Percentiles rank a stretch among this genome's conserved stretches.
Conservation (phyloP, 805 yeast species). For the Saccharomycopsis sp. region DNA sequence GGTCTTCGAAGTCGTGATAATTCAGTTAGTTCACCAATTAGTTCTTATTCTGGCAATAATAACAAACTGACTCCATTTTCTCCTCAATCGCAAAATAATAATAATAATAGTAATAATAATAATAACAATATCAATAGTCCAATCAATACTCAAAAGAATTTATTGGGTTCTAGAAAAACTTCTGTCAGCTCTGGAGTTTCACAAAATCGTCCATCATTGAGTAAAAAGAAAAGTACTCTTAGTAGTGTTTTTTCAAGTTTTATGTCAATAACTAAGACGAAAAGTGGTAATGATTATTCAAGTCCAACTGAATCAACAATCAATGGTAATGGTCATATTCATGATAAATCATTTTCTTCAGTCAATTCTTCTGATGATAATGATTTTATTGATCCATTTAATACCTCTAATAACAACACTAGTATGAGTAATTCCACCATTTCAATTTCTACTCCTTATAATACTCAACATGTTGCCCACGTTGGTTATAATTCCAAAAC, state of each 20-base stretch:
- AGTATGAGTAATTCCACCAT: conserved; percentile 22
- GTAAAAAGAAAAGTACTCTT: conserved; percentile 15
- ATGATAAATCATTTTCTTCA: conserved; percentile 2
- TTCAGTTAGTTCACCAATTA: conserved; percentile 6
- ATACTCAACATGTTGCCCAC: conserved; percentile 83
- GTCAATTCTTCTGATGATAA: conserved; percentile 1
- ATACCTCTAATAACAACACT: conserved; percentile 23
- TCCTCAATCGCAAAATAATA: neutral
- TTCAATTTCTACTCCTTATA: conserved; percentile 84
- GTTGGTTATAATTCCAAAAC: conserved; percentile 80
- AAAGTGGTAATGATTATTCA: neutral
- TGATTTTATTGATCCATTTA: conserved; percentile 47
- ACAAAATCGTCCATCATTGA: conserved; percentile 7
- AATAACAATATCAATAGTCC: no score
- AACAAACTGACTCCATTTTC: conserved; percentile 7
- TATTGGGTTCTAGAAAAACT: conserved; percentile 5
- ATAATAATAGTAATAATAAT: conserved; percentile 1
- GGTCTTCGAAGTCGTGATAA: conserved; percentile 1
- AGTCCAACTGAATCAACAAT: no score
- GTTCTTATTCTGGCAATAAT: neutral
- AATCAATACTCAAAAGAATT: no score
- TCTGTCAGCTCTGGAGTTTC: conserved; percentile 2
- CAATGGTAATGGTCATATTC: neutral
- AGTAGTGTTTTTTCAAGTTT: conserved; percentile 15
- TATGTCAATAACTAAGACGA: conserved; percentile 7